These are phyloP conservation scores for Sabuloglossum arenarium DNA, from an alignment of 495 filamentous ascomycete genomes.

Conservation along the genomic window DNA sequence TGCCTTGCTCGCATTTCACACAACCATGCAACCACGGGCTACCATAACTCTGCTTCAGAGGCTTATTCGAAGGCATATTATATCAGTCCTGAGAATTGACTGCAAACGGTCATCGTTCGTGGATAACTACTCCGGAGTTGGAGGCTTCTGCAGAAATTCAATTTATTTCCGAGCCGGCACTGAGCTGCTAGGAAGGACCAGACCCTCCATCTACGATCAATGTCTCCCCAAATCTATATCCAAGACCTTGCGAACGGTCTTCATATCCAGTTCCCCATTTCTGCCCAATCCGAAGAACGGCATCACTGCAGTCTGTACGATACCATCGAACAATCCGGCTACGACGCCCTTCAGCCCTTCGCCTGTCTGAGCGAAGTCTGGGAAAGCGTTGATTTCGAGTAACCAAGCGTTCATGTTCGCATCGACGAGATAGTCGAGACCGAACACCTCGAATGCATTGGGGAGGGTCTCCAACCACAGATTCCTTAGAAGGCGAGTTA, in stretches of 20 bases:
- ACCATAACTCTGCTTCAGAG: too few relatives aligned
- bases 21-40: too few relatives aligned
- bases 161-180: too few relatives aligned
- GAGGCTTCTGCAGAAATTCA: too few relatives aligned
- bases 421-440: slow-evolving; percentile 78
- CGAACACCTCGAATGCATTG: slow-evolving; percentile 82
- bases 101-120: too few relatives aligned
- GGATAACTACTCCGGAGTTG: too few relatives aligned
- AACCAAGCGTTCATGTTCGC: slow-evolving; percentile 39
- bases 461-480: slow-evolving; percentile 30
- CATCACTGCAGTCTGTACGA: slow-evolving; percentile 41
- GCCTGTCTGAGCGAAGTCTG: slow-evolving; percentile 85
- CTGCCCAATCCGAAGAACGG: slow-evolving; percentile 30
- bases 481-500: neutral
- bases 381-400: slow-evolving; percentile 90
- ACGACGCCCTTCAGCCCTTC: slow-evolving; percentile 48
- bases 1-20: too few relatives aligned
- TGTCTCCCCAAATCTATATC: slow-evolving; percentile 41
- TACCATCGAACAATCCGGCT: slow-evolving; percentile 50
- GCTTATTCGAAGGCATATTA: too few relatives aligned
- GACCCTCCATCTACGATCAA: slow-evolving; percentile 2
- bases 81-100: too few relatives aligned
- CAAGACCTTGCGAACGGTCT: slow-evolving; percentile 21
- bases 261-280: slow-evolving; percentile 7
- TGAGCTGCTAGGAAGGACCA: too few relatives aligned